These are phyloP conservation scores for Amaranthus palmeri DNA, from an alignment of 148 eudicot genomes.

Conservation along the genomic window DNA sequence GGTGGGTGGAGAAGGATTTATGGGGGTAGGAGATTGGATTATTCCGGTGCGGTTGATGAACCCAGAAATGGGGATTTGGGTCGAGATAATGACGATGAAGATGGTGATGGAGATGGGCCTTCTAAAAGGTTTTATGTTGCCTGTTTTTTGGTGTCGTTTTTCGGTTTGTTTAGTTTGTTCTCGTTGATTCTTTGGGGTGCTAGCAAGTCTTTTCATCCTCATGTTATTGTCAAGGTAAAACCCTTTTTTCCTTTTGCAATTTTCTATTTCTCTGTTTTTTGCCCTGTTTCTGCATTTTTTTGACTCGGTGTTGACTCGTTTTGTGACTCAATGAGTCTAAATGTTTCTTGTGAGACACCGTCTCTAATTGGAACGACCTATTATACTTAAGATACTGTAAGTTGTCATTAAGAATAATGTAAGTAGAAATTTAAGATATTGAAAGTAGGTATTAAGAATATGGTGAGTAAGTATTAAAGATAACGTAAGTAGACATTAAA, in stretches of 20 bases:
- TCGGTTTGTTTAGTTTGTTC: slow-evolving; percentile 43
- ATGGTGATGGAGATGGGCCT: slow-evolving; percentile 16
- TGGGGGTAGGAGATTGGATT: slow-evolving; percentile 13
- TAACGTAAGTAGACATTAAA: no score
- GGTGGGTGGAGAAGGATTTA: slow-evolving; percentile 43
- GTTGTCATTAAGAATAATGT: no score
- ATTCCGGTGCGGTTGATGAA: slow-evolving; percentile 19
- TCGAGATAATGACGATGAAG: slow-evolving; percentile 21
- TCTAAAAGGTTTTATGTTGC: slow-evolving; percentile 48
- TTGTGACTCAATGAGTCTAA: background rate
- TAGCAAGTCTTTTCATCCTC: slow-evolving; percentile 52
- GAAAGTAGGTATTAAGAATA: no score
- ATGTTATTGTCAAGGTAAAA: slow-evolving; percentile 54
- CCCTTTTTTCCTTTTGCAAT: background rate
- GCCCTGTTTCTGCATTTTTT: background rate
- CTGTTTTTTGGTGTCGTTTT: slow-evolving; percentile 59
- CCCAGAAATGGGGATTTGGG: background rate
- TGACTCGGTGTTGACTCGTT: slow-evolving; percentile 2
- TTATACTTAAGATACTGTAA: no score
- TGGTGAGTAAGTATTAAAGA: no score
- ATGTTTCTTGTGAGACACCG: no score
- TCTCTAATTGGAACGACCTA: no score
- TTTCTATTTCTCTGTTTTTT: background rate
- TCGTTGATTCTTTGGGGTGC: slow-evolving; percentile 78
- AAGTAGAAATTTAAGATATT: no score